phyloP scores from a whole-genome alignment of 345 rosid species.

The Rubroshorea leprosula region DNA sequence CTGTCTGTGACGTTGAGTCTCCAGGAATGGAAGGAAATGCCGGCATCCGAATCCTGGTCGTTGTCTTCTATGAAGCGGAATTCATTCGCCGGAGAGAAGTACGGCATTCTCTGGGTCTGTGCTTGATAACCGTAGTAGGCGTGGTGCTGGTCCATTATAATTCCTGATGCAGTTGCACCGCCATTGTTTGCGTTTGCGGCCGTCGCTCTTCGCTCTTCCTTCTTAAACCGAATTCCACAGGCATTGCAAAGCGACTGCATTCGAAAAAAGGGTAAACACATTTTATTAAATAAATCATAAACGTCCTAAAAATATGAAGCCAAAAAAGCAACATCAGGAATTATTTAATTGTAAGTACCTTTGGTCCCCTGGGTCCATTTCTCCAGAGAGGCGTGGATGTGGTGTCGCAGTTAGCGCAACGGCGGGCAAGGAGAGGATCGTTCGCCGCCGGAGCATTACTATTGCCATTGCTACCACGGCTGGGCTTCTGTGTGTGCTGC shows the following conservation, averaged over 20 bases:
- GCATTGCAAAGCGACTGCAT: constrained; percentile 86
- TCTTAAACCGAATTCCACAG: constrained; percentile 88
- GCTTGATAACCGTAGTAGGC: constrained; percentile 28
- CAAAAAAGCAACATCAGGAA: not conserved
- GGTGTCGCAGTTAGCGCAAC: constrained; percentile 89
- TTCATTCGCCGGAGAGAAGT: constrained; percentile 47
- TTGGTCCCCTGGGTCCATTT: constrained; percentile 71
- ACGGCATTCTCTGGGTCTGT: constrained; percentile 50
- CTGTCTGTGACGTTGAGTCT: constrained; percentile 81
- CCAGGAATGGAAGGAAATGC: constrained; percentile 96
- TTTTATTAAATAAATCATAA: too few species aligned
- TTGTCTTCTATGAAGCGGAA: constrained; percentile 57
- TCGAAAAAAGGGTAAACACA: too few species aligned
- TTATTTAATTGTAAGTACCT: constrained; percentile 30
- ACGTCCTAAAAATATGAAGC: too few species aligned
- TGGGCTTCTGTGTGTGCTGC: too few species aligned
- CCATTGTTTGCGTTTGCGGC: constrained; percentile 40
- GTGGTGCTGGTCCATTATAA: constrained; percentile 33
- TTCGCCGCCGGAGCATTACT: constrained; percentile 16
- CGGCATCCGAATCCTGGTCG: constrained; percentile 47
- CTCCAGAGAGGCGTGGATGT: constrained; percentile 90
- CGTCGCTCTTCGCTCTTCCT: constrained; percentile 78
- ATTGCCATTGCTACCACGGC: constrained; percentile 26
- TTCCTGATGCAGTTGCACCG: constrained; percentile 25
- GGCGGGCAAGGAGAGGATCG: constrained; percentile 64